These are phyloP conservation scores for Pythium pyrilobum DNA, from an alignment of 352 stramenopile species.

Conservation along the genomic window DNA sequence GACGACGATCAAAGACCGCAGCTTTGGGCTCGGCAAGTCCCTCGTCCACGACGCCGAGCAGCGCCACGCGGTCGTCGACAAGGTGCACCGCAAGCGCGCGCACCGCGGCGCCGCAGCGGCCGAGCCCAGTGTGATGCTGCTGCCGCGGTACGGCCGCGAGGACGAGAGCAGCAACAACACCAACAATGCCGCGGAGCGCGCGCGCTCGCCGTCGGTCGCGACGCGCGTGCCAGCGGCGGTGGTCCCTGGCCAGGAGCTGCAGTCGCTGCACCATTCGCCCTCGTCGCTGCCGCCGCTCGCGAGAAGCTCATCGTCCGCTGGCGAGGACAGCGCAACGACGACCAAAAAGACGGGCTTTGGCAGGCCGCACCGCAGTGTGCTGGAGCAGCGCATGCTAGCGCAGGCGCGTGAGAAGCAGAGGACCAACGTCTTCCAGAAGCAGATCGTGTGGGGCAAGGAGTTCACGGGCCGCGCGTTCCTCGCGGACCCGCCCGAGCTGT, in stretches of 20 bases:
- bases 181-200: constrained; percentile 11
- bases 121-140: constrained; percentile 5
- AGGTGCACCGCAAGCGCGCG: constrained; percentile 13
- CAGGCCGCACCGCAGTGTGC: constrained; percentile 42
- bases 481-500: constrained; percentile 60
- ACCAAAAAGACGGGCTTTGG: constrained; percentile 35
- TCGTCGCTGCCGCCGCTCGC: constrained; percentile 4
- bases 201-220: neutral
- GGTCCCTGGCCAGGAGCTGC: constrained; percentile 21
- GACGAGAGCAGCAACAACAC: constrained; percentile 16
- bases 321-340: neutral
- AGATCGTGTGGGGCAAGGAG: constrained; percentile 74
- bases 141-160: neutral
- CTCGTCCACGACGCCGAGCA: constrained; percentile 26
- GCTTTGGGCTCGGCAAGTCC: constrained; percentile 60
- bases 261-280: constrained; percentile 15
- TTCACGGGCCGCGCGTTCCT: constrained; percentile 83
- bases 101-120: constrained; percentile 3
- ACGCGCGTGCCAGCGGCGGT: neutral
- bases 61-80: constrained; percentile 16
- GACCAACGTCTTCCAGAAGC: constrained; percentile 44
- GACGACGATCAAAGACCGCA: constrained; percentile 62
- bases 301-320: neutral
- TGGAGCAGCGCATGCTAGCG: constrained; percentile 56
- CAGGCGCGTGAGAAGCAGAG: constrained; percentile 50